A percentile compares a stretch with the other conserved stretches of the same genome.
Conservation (phyloP, 345 rosid species). For the Euphorbia lathyris region DNA sequence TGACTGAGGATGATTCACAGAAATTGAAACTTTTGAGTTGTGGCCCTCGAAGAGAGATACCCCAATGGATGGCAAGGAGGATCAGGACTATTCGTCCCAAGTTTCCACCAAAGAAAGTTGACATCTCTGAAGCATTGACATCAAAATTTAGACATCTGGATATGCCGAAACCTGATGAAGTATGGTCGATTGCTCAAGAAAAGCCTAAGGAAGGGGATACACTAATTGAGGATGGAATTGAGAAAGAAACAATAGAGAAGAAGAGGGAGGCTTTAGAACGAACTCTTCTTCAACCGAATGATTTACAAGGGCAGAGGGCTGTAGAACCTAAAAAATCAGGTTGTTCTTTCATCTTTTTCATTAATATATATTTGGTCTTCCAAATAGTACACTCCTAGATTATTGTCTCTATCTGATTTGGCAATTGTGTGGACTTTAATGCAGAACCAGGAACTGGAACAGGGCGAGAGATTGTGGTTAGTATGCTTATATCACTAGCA, state of each 20-base stretch:
- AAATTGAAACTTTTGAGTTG: conserved; percentile 48
- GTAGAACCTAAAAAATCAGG: conserved; percentile 36
- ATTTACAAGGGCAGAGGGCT: conserved; percentile 32
- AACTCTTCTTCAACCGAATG: conserved; percentile 35
- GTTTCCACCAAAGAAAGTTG: conserved; percentile 43
- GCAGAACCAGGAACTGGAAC: conserved; percentile 57
- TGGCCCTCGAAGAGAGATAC: conserved; percentile 48
- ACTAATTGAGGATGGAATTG: conserved; percentile 41
- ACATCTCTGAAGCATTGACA: conserved; percentile 29
- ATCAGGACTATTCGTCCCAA: conserved; percentile 33
- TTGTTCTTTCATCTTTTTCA: conserved; percentile 12
- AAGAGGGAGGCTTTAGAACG: conserved; percentile 38
- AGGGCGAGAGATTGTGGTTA: conserved; percentile 51
- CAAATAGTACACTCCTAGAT: neutral
- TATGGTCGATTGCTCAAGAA: conserved; percentile 48
- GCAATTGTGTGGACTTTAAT: conserved; percentile 15
- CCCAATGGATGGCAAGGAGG: conserved; percentile 51
- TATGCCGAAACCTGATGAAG: conserved; percentile 40
- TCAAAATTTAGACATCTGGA: conserved; percentile 24
- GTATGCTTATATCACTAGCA: conserved; percentile 15
- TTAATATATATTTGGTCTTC: neutral
- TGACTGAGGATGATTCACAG: conserved; percentile 40
- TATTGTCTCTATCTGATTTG: neutral
- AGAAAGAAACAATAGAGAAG: conserved; percentile 45
- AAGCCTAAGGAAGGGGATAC: conserved; percentile 42